Base-by-base conservation (phyloP, 495 filamentous ascomycete species). In the Hypomontagnella monticulosa region DNA sequence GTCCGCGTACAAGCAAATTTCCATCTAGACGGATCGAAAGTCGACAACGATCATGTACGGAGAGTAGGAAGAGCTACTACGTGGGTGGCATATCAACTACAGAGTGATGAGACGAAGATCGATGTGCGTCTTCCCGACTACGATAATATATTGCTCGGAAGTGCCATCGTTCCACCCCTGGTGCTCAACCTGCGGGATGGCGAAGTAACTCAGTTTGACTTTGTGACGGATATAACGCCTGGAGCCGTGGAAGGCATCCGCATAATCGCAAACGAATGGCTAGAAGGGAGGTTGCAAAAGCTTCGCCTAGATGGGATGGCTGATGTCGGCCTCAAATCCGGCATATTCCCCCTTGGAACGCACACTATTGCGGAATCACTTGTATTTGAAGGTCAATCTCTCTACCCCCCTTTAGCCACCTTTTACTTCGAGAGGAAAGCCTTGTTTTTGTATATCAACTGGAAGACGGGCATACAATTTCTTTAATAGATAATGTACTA, bases 91-190 rank as follows among this genome's bases (percentile, higher is more conserved):
- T 79, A 80, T 52, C 81, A 90, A 65, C 85, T 93, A 20, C 88
- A 92, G 56, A 91, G 81, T 1, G 84, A 86, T 12, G 72, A 86
- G 57, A 89, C 91, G 1, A 83, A 85, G 51, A 85, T 97, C 18
- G 78, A 89, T 34, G 87, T 97, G 1, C 92, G 89, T 68, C 78
- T 97, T 40, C 94, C 93, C 7, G 90, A 96, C 51, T 96, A 96
- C 69, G 86, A 84, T 4, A 86, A 93, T 72, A 71, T 90, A 4
- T 75, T 97, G 42, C 77, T 97, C 19, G 95, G 93, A 4, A 91
- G 84, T 12, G 95, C 92, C 2, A 78, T 74, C 1, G 67, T 97
- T 1, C 95, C 95, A 0, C 81, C 86, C 2, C 80, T 97, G 52
- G 85, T 84, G 42, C 80, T 97, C 33, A 84, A 86, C 60, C 84